Evolutionary conservation across 1,284 basidiomycete genomes (phyloP).

Genomic region (Austroboletus niveus): DNA sequence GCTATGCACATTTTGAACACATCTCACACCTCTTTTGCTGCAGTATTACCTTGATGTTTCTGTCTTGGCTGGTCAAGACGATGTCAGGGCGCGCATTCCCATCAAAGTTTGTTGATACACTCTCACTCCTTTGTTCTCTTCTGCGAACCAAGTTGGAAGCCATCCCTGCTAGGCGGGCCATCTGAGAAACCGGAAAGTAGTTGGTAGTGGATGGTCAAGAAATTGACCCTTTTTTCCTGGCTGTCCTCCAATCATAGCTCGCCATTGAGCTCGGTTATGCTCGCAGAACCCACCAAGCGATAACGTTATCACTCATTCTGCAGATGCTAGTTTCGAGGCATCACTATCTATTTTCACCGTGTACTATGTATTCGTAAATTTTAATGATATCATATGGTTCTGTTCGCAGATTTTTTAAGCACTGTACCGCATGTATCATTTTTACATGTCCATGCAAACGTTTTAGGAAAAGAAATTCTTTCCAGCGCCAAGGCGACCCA

Average conservation of each 20-base stretch:
- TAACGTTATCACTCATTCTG: too few relatives aligned
- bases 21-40: constrained; percentile 10
- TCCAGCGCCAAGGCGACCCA: background rate
- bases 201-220: too few relatives aligned
- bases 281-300: too few relatives aligned
- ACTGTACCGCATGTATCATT: background rate
- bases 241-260: too few relatives aligned
- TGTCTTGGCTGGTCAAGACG: constrained; percentile 60
- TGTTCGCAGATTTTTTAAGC: too few relatives aligned
- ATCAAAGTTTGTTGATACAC: constrained; percentile 51
- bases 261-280: too few relatives aligned
- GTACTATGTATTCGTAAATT: background rate
- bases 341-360: background rate
- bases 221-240: too few relatives aligned
- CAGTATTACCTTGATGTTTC: constrained; percentile 72
- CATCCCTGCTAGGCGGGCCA: background rate
- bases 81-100: constrained; percentile 57
- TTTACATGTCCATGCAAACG: background rate
- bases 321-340: background rate
- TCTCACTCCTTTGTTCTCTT: background rate
- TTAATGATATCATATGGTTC: constrained; percentile 3
- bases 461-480: background rate
- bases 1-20: constrained; percentile 2
- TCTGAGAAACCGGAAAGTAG: too few relatives aligned
- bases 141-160: background rate